Base-by-base conservation (phyloP, 768 basidiomycete genomes). In the Termitomyces sp. region DNA sequence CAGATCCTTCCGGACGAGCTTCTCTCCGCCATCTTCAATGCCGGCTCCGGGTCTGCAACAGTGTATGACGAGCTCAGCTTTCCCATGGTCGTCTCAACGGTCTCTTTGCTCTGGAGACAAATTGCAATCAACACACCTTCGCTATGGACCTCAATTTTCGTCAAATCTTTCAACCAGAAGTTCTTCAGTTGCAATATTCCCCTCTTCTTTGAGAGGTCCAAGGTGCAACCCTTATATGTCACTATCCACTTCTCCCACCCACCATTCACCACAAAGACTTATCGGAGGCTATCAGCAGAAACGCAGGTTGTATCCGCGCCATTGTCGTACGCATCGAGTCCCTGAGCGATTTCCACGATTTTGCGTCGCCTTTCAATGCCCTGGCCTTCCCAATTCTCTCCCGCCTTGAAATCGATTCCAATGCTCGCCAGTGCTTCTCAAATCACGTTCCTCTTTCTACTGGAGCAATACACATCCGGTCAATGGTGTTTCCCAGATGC, bases 131-230 rank as follows among this genome's bases (percentile, higher is more conserved):
- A n/a, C 20, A 55, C 24, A 32, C 8, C 39, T 9, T 42, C 39
- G 1, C 28, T 55, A 9, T 42, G 54, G 54, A 28, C 18, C 24
- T 40, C 24, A 7, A 40, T 55, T n/a, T 4, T 33, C 5, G n/a
- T 44, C n/a, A 3, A 44, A n/a, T 44, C 33, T 13, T 15, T 1
- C 18, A 33, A 18, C 12, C 1, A 18, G 11, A 40, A 1, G 16
- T 11, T 9, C 9, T 38, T 38, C 13, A 4, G 52, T 7, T 32
- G 28, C 16, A 55, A 44, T 4, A 33, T 55, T 8, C 40, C 32
- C n/a, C 55, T 55, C n/a, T 55, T 42, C 32, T 15, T 55, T 12
- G 12, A 55, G 28, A 55, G 54, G 54, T 55, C 40, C 54, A 55
- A 32, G 40, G 7, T 4, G 13, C 28, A 33, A 20, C 28, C 40